phyloP scores from a whole-genome alignment of 2,329 filamentous ascomycete genomes.

The Colletotrichum lupini region DNA sequence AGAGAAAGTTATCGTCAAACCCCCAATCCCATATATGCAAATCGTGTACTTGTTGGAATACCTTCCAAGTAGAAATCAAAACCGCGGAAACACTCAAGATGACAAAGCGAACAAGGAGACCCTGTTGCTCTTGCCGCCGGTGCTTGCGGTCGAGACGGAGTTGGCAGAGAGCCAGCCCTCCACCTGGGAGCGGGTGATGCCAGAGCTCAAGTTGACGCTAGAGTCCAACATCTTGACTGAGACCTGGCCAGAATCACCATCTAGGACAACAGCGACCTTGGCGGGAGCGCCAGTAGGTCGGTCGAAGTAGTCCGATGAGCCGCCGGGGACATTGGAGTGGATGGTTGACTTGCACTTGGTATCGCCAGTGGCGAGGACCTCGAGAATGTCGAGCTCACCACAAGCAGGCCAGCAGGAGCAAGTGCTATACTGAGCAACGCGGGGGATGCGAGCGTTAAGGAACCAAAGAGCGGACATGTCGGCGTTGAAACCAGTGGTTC shows the following conservation, averaged over 20 bases:
- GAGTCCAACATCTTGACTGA: slow-evolving; percentile 65
- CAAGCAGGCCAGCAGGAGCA: slow-evolving; percentile 82
- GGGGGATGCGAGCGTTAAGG: slow-evolving; percentile 78
- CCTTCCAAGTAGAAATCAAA: neutral
- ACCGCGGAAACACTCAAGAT: slow-evolving; percentile 7
- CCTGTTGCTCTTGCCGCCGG: slow-evolving; percentile 5
- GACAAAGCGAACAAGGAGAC: slow-evolving; percentile 36
- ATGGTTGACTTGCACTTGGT: slow-evolving; percentile 76
- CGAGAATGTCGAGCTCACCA: slow-evolving; percentile 81
- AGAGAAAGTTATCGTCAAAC: neutral
- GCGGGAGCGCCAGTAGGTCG: slow-evolving; percentile 70
- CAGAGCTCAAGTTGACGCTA: slow-evolving; percentile 51
- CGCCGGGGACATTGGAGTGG: slow-evolving; percentile 71
- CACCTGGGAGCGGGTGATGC: slow-evolving; percentile 52
- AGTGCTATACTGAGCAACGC: slow-evolving; percentile 74
- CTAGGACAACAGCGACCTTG: slow-evolving; percentile 74
- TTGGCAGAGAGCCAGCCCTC: slow-evolving; percentile 44
- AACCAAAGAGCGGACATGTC: slow-evolving; percentile 83
- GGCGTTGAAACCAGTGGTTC: slow-evolving; percentile 60
- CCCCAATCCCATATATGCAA: slow-evolving; percentile 20
- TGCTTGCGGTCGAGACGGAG: slow-evolving; percentile 3
- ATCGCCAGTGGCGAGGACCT: slow-evolving; percentile 74
- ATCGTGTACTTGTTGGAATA: slow-evolving; percentile 1
- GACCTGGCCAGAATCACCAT: slow-evolving; percentile 60
- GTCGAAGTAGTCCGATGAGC: slow-evolving; percentile 77